Evolutionary conservation across 2,329 filamentous ascomycete genomes (phyloP).

Genomic region (Didymella glomerata): DNA sequence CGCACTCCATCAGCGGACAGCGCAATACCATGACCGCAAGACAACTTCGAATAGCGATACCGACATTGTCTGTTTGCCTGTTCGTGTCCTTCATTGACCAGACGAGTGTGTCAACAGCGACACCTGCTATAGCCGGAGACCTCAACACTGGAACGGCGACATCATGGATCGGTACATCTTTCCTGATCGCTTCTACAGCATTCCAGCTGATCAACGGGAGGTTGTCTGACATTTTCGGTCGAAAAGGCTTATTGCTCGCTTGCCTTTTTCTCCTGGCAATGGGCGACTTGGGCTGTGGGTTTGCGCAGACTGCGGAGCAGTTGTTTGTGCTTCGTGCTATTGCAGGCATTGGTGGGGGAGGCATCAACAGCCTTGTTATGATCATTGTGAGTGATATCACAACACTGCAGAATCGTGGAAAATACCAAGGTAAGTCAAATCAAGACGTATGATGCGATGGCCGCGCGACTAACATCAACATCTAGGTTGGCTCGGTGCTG

Average conservation of each 20-base stretch:
- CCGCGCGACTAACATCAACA: constrained; percentile 3
- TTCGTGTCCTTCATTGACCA: constrained; percentile 66
- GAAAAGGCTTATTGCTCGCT: constrained; percentile 49
- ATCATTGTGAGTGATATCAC: constrained; percentile 62
- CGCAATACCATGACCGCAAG: constrained; percentile 64
- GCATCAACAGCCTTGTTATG: constrained; percentile 56
- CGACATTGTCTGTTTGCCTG: constrained; percentile 61
- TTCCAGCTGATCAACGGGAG: constrained; percentile 62
- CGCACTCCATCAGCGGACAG: constrained; percentile 50
- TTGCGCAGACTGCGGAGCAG: constrained; percentile 54
- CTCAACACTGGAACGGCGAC: constrained; percentile 35
- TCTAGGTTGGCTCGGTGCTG: constrained; percentile 35
- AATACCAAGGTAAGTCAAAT: constrained; percentile 39
- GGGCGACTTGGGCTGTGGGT: constrained; percentile 63
- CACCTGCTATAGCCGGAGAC: constrained; percentile 51
- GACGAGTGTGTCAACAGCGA: constrained; percentile 54
- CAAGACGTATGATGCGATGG: background rate
- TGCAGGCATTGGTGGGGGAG: constrained; percentile 62
- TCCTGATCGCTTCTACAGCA: constrained; percentile 47
- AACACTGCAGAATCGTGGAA: constrained; percentile 56
- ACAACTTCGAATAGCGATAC: constrained; percentile 62
- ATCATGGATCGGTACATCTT: constrained; percentile 38
- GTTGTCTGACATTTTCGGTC: constrained; percentile 61
- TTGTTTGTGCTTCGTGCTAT: constrained; percentile 64
- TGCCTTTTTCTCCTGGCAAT: constrained; percentile 59